Conservation (phyloP, 768 basidiomycete species). For the Cyathus striatus region DNA sequence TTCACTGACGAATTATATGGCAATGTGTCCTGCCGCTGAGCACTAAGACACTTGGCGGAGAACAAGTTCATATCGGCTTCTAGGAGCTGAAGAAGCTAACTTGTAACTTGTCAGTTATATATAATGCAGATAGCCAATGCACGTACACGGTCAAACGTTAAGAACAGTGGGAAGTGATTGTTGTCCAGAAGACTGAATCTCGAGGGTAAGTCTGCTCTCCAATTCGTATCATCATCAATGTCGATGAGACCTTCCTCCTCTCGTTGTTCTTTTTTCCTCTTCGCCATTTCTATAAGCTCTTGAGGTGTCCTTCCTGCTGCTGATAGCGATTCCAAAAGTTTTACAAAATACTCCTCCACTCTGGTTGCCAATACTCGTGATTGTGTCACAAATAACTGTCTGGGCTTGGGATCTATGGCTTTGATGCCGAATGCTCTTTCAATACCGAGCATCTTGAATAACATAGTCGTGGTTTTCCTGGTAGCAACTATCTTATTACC, state of each 20-base stretch:
- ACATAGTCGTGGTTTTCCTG: conserved; percentile 74
- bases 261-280: conserved; percentile 7
- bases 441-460: conserved; percentile 70
- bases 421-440: conserved; percentile 47
- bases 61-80: conserved; percentile 35
- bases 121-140: background rate
- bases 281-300: conserved; percentile 28
- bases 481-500: conserved; percentile 1
- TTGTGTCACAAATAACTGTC: conserved; percentile 72
- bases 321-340: conserved; percentile 40
- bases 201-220: conserved; percentile 40
- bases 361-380: conserved; percentile 62
- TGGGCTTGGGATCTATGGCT: conserved; percentile 36
- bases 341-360: conserved; percentile 62
- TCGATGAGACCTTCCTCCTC: conserved; percentile 24
- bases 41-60: too few relatives aligned
- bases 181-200: conserved; percentile 53
- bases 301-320: conserved; percentile 26
- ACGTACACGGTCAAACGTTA: conserved; percentile 59
- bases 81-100: conserved; percentile 43
- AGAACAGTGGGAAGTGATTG: conserved; percentile 63
- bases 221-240: conserved; percentile 35
- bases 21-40: too few relatives aligned
- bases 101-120: background rate
- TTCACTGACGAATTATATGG: too few relatives aligned